Percentiles rank a stretch among this genome's conserved stretches.
Conservation (phyloP, 345 rosid genomes). For the Euphorbia pulcherrima region DNA sequence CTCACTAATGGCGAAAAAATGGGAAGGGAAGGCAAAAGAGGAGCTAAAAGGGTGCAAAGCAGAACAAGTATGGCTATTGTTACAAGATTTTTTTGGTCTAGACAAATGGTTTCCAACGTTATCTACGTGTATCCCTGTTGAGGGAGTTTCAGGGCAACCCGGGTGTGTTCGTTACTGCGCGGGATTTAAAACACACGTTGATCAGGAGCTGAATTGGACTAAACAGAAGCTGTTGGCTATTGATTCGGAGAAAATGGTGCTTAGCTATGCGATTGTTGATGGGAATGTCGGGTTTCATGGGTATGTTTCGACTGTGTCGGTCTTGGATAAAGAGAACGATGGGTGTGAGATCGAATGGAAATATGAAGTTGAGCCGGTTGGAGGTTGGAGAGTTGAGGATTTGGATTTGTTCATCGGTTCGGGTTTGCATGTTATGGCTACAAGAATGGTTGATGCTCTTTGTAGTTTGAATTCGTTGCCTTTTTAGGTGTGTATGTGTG, state of each 20-base stretch:
- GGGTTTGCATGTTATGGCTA: slow-evolving; percentile 42
- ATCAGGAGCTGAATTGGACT: slow-evolving; percentile 32
- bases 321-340: slow-evolving; percentile 21
- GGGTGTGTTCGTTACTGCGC: slow-evolving; percentile 53
- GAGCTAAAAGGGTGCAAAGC: slow-evolving; percentile 27
- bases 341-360: slow-evolving; percentile 37
- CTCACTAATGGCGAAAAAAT: slow-evolving; percentile 21
- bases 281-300: slow-evolving; percentile 41
- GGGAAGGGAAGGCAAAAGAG: slow-evolving; percentile 39
- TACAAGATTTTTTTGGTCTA: slow-evolving; percentile 48
- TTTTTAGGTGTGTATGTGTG: too few species aligned
- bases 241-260: slow-evolving; percentile 22
- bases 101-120: slow-evolving; percentile 51
- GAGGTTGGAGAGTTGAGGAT: slow-evolving; percentile 35
- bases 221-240: slow-evolving; percentile 43
- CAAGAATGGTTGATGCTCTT: slow-evolving; percentile 39
- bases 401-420: slow-evolving; percentile 34
- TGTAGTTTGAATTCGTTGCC: not conserved
- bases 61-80: slow-evolving; percentile 44
- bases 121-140: slow-evolving; percentile 29
- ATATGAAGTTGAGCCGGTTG: slow-evolving; percentile 41
- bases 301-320: slow-evolving; percentile 32
- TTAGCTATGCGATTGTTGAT: slow-evolving; percentile 34
- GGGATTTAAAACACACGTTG: slow-evolving; percentile 43
- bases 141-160: slow-evolving; percentile 43